Base-by-base conservation (phyloP, 495 filamentous ascomycete genomes). In the Hypoxylon intermedium region DNA sequence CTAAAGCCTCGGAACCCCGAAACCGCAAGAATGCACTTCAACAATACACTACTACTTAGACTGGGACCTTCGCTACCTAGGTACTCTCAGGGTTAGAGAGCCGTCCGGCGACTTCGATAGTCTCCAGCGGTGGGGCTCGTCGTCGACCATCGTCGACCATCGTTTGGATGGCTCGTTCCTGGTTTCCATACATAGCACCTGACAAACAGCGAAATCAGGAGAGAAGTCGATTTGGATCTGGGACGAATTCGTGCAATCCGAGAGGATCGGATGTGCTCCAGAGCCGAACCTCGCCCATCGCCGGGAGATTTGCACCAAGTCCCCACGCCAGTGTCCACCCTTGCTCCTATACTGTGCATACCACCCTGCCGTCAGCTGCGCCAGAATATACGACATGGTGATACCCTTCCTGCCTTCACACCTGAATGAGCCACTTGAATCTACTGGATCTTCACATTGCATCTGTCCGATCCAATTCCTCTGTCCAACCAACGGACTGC, bases 261-360 rank as follows among this genome's bases (percentile, higher is more conserved):
- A 50, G 58, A 44, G 53, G 58, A 24, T 43, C 43, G 26, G 41
- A 13, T 12, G 23, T 31, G 24, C 19, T 11, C n/a, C 16, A 28
- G 38, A 26, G 18, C 9, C 34, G 34, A 42, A 31, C 36, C 13
- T 30, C 20, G 47, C 34, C 37, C 37, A 7, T 30, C 15, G 34
- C 24, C 49, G 49, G 56, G 28, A 60, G 41, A 53, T 60, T 53
- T 47, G 13, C 58, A 60, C 28, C 24, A 59, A 54, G 54, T 60
- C 48, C 47, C 51, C 38, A 56, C 28, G 46, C 52, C 56, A 65
- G 62, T 65, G 56, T 53, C 56, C 62, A 60, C 56, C 46, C 20
- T 30, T 13, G 62, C 62, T 65, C 62, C 62, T 65, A 56, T 60
- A 65, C 62, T 65, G 62, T 65, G 56, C 62, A 65, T 65, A 46